Evolutionary conservation across 768 basidiomycete genomes (phyloP).

Genomic region (Amanita inopinata): DNA sequence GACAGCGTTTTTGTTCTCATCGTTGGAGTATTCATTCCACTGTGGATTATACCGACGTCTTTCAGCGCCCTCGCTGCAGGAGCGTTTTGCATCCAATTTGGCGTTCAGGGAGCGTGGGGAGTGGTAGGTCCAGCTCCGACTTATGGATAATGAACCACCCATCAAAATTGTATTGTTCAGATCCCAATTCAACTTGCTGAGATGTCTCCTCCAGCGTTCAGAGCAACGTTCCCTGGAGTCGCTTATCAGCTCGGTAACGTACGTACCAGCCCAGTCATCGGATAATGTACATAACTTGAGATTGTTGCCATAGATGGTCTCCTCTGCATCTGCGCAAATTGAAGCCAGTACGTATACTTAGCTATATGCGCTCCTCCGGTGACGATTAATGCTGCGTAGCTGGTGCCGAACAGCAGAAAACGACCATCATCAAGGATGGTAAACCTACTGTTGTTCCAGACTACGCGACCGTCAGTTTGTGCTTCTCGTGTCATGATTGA

Average conservation of each 20-base stretch:
- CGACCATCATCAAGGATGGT: conserved; percentile 36
- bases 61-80: conserved; percentile 70
- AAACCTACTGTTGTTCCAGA: conserved; percentile 37
- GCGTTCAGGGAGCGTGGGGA: conserved; percentile 89
- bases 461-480: conserved; percentile 41
- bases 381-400: conserved; percentile 26
- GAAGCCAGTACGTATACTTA: conserved; percentile 46
- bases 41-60: conserved; percentile 73
- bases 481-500: conserved; percentile 6
- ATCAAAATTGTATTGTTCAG: conserved; percentile 25
- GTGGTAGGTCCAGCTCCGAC: conserved; percentile 54
- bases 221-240: conserved; percentile 81
- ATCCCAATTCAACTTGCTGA: conserved; percentile 75
- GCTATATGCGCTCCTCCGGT: not conserved
- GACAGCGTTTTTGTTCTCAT: conserved; percentile 45
- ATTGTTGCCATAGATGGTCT: conserved; percentile 36
- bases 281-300: not conserved
- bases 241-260: conserved; percentile 78
- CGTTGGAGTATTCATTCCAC: conserved; percentile 53
- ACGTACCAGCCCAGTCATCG: conserved; percentile 14
- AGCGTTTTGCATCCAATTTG: conserved; percentile 81
- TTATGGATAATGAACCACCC: conserved; percentile 22
- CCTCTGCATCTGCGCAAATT: conserved; percentile 69
- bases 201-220: conserved; percentile 81
- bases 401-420: conserved; percentile 50